Conservation (phyloP, 2,329 filamentous ascomycete genomes). For the Monosporascus sp. region DNA sequence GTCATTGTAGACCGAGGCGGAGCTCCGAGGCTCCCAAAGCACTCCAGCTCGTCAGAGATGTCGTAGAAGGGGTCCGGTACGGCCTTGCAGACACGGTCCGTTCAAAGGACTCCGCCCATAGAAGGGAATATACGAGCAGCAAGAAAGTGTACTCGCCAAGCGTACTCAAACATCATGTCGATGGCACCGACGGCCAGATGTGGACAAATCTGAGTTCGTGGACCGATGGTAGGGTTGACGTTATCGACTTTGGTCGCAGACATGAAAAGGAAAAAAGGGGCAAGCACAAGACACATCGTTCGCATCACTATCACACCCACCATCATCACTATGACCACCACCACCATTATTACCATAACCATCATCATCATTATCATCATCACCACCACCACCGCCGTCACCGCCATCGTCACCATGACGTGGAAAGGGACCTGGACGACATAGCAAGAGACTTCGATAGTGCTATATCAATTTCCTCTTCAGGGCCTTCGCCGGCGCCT, state of each 20-base stretch:
- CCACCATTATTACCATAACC: not conserved
- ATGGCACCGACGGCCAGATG: not conserved
- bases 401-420: not conserved
- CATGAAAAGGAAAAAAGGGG: not conserved
- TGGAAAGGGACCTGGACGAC: not conserved
- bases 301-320: not conserved
- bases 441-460: not conserved
- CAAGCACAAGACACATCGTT: not conserved
- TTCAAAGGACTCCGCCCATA: not conserved
- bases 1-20: not conserved
- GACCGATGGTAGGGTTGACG: conserved; percentile 1
- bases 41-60: not conserved
- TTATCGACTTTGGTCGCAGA: conserved; percentile 1
- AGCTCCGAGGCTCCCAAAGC: not conserved
- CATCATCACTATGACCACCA: not conserved
- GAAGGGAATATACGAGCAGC: not conserved
- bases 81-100: not conserved
- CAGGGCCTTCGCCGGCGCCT: not conserved
- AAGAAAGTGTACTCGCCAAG: not conserved
- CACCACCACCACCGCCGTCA: not conserved
- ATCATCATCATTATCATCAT: not conserved
- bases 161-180: not conserved
- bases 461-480: not conserved
- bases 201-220: conserved; percentile 1
- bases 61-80: not conserved